A percentile compares a stretch with the other conserved stretches of the same genome.
These are phyloP conservation scores for Phaeodactylum tricornutum DNA, from an alignment of 108 stramenopile species.

Conservation along the genomic window DNA sequence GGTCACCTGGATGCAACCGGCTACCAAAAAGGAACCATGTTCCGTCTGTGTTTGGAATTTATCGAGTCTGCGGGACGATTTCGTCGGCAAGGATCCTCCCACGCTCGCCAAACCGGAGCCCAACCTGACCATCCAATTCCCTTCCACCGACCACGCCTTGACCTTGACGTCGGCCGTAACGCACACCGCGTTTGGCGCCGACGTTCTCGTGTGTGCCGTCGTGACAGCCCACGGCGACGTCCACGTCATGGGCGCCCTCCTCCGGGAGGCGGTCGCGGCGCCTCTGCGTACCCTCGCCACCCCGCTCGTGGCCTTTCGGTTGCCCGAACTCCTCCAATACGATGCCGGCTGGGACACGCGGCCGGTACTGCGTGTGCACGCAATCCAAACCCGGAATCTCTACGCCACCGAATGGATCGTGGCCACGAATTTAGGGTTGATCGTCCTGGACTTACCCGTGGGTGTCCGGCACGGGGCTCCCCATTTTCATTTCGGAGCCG, in stretches of 20 bases:
- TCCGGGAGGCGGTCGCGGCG: conserved; percentile 5
- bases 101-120: conserved; percentile 18
- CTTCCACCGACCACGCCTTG: conserved; percentile 10
- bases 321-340: conserved; percentile 12
- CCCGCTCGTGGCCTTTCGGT: conserved; percentile 11
- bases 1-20: conserved; percentile 45
- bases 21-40: conserved; percentile 2
- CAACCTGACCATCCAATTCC: conserved; percentile 19
- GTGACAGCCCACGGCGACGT: conserved; percentile 33
- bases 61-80: conserved; percentile 7
- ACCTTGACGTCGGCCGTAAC: conserved; percentile 24
- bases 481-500: conserved; percentile 34
- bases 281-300: conserved; percentile 13
- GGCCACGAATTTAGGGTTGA: conserved; percentile 24
- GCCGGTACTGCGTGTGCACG: conserved; percentile 16
- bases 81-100: neutral
- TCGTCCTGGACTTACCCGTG: conserved; percentile 16
- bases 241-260: conserved; percentile 17
- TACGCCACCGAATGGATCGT: conserved; percentile 16
- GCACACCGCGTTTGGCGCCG: conserved; percentile 23
- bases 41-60: conserved; percentile 39
- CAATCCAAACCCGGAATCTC: conserved; percentile 10
- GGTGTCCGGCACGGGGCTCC: conserved; percentile 12
- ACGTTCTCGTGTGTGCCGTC: conserved; percentile 19
- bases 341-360: conserved; percentile 9